A percentile compares a stretch with the other conserved stretches of the same genome.
phyloP scores from a whole-genome alignment of 768 basidiomycete species.

The Gloeostereum incarnatum region DNA sequence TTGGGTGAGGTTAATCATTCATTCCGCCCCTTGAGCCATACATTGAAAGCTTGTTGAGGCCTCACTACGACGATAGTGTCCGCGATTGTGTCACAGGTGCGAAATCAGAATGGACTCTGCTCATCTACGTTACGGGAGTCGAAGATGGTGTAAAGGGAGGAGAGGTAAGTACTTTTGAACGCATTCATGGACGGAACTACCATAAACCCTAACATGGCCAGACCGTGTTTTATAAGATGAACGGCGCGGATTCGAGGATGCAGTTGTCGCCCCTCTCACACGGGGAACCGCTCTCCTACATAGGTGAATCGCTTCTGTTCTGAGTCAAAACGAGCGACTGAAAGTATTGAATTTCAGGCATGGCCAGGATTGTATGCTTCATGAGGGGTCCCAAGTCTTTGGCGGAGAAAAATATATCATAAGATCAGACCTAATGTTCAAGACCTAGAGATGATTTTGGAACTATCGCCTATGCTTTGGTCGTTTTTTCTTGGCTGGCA shows the following conservation, averaged over 20 bases:
- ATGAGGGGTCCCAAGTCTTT: constrained; percentile 57
- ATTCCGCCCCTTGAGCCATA: background rate
- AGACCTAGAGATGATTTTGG: constrained; percentile 18
- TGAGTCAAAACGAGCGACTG: background rate
- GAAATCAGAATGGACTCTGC: constrained; percentile 69
- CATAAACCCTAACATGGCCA: constrained; percentile 16
- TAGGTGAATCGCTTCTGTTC: constrained; percentile 27
- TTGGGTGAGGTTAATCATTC: constrained; percentile 31
- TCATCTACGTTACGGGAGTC: constrained; percentile 62
- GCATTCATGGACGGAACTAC: background rate
- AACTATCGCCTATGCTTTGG: constrained; percentile 1
- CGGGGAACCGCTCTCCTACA: constrained; percentile 62
- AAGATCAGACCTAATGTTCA: constrained; percentile 67
- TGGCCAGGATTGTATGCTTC: constrained; percentile 62
- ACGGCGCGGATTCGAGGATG: constrained; percentile 35
- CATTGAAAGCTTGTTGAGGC: constrained; percentile 16
- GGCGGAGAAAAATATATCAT: constrained; percentile 66
- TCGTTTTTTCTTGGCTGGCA: constrained; percentile 54
- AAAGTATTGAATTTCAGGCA: constrained; percentile 34
- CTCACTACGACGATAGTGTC: constrained; percentile 71
- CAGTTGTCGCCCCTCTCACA: constrained; percentile 41
- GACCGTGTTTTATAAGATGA: constrained; percentile 65
- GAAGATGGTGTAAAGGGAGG: constrained; percentile 72
- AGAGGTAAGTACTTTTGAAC: constrained; percentile 28
- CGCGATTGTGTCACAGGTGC: constrained; percentile 47